Conservation (phyloP, 768 basidiomycete species). For the Rhizopogon salebrosus region DNA sequence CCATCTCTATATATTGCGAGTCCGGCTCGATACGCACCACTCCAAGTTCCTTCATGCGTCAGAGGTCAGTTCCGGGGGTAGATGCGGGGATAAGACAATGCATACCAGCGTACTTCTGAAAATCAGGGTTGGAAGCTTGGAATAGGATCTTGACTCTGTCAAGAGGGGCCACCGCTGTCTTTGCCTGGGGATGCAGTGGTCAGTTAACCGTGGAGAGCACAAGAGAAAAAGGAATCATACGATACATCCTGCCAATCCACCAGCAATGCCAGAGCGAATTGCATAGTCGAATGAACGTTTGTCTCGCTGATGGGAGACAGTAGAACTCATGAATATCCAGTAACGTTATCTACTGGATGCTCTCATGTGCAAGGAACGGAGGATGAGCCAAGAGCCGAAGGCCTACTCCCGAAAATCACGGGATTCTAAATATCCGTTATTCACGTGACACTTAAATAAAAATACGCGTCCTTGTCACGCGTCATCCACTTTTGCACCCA, state of each 20-base stretch:
- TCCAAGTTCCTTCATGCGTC: slow-evolving; percentile 70
- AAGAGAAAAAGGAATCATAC: slow-evolving; percentile 44
- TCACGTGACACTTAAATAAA: not conserved
- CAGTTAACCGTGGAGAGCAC: slow-evolving; percentile 1
- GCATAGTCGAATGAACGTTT: slow-evolving; percentile 56
- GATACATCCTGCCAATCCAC: slow-evolving; percentile 90
- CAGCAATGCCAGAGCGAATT: slow-evolving; percentile 82
- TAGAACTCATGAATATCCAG: slow-evolving; percentile 27
- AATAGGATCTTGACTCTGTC: slow-evolving; percentile 99
- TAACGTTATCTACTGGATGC: not conserved
- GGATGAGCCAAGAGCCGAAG: not conserved
- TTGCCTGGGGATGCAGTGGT: slow-evolving; percentile 52
- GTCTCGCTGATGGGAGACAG: slow-evolving; percentile 37
- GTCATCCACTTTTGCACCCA: not conserved
- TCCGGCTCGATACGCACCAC: slow-evolving; percentile 76
- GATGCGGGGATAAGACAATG: slow-evolving; percentile 9
- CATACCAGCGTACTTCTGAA: slow-evolving; percentile 86
- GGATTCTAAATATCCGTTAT: not conserved
- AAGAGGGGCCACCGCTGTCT: slow-evolving; percentile 91
- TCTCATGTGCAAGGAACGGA: slow-evolving; percentile 4
- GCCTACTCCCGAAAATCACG: not conserved
- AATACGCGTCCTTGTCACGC: not conserved
- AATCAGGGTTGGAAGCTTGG: slow-evolving; percentile 95
- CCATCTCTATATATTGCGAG: slow-evolving; percentile 59
- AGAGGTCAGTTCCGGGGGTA: slow-evolving; percentile 16